Percentiles rank a stretch among this genome's conserved stretches.
Conservation (phyloP, 148 eudicot genomes). For the Silene conica region DNA sequence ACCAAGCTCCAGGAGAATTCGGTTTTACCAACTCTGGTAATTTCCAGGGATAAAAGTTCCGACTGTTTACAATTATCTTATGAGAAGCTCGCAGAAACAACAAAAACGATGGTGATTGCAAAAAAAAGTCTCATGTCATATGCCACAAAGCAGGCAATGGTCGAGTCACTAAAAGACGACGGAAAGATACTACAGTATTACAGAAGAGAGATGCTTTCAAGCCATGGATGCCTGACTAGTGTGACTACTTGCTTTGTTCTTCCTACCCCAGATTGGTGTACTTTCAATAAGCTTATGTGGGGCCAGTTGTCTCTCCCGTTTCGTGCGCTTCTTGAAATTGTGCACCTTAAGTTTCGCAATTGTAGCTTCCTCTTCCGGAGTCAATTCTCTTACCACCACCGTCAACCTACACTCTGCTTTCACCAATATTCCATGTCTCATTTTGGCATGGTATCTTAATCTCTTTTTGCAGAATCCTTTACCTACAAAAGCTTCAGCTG, state of each 20-base stretch:
- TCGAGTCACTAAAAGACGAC: constrained; percentile 1
- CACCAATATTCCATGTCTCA: constrained; percentile 55
- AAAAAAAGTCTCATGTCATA: no score
- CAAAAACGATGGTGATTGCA: no score
- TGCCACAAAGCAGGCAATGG: no score
- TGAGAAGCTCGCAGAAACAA: no score
- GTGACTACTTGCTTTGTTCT: constrained; percentile 33
- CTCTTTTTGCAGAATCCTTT: constrained; percentile 67
- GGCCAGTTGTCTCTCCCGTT: constrained; percentile 59
- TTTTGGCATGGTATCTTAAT: constrained; percentile 57
- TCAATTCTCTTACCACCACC: constrained; percentile 81
- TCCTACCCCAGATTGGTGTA: constrained; percentile 80
- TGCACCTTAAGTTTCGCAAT: constrained; percentile 69
- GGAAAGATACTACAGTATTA: background rate
- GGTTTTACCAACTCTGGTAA: no score
- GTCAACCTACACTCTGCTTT: constrained; percentile 88
- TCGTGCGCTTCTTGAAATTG: constrained; percentile 68
- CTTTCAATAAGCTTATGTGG: constrained; percentile 91
- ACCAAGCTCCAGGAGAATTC: no score
- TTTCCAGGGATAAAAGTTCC: no score
- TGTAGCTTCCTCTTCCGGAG: constrained; percentile 73
- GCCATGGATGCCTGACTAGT: constrained; percentile 29
- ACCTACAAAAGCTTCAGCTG: constrained; percentile 93
- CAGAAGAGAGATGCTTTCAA: constrained; percentile 21
- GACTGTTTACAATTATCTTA: no score